Percentiles rank a stretch among this genome's conserved stretches.
These are phyloP conservation scores for Bisporella sp. DNA, from an alignment of 2,329 filamentous ascomycete genomes.

Conservation along the genomic window DNA sequence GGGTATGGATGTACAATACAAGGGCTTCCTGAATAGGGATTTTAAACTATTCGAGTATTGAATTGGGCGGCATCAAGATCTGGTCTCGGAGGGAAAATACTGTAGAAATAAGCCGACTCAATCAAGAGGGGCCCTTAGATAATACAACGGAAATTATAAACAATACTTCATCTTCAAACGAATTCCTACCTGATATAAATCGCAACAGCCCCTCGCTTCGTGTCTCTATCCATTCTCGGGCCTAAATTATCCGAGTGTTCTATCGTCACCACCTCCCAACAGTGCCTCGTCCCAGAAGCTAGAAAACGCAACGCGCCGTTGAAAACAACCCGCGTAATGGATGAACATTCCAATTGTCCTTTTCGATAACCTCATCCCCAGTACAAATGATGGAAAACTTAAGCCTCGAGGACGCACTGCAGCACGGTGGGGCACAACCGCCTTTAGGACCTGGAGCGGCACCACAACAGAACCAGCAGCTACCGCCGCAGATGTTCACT, in stretches of 20 bases:
- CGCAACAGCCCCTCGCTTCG: background rate
- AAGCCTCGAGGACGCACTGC: conserved; percentile 41
- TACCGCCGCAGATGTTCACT: conserved; percentile 96
- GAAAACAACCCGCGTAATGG: conserved; percentile 14
- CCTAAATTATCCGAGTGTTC: conserved; percentile 2
- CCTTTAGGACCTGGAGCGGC: conserved; percentile 15
- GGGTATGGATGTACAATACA: no score
- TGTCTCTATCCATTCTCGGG: conserved; percentile 4
- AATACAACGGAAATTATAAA: no score
- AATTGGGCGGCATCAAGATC: no score
- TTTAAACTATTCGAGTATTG: no score
- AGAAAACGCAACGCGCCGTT: background rate
- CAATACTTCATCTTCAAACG: no score
- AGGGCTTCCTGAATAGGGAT: no score
- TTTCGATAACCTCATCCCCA: conserved; percentile 15
- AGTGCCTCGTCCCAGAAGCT: background rate
- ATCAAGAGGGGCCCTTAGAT: no score
- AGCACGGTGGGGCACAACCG: conserved; percentile 16
- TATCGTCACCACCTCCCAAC: background rate
- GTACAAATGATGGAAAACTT: conserved; percentile 46
- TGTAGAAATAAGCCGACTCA: no score
- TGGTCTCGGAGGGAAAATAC: no score
- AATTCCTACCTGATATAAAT: no score
- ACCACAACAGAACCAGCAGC: conserved; percentile 43
- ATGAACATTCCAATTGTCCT: conserved; percentile 12